Evolutionary conservation across 192 early-diverging fungal genomes (phyloP).

Genomic region (Podila epicladia): DNA sequence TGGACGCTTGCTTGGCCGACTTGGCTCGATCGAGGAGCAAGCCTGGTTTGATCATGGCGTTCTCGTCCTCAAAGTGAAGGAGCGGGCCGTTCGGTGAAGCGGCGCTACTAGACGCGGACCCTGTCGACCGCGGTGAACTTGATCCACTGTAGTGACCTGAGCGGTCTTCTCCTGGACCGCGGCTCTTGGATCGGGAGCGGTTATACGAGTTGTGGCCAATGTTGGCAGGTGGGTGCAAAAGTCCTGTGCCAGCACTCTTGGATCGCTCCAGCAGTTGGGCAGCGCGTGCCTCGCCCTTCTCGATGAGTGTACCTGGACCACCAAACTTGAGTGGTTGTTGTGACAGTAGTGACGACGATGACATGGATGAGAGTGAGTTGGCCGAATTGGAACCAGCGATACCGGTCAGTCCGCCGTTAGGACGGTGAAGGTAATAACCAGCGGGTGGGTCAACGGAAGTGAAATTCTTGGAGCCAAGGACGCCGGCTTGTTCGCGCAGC

Average conservation of each 20-base stretch:
- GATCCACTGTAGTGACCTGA: neutral
- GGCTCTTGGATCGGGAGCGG: slow-evolving; percentile 30
- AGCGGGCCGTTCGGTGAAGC: slow-evolving; percentile 32
- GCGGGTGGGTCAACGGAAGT: neutral
- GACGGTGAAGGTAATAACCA: neutral
- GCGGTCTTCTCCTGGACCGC: slow-evolving; percentile 30
- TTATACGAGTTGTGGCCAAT: neutral
- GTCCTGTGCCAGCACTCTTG: slow-evolving; percentile 34
- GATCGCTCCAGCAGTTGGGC: slow-evolving; percentile 23
- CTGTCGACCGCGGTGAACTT: slow-evolving; percentile 12
- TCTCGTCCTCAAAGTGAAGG: slow-evolving; percentile 23
- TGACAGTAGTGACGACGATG: neutral
- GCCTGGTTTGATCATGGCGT: slow-evolving; percentile 49
- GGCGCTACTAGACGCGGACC: neutral
- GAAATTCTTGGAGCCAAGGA: slow-evolving; percentile 15
- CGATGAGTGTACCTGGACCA: slow-evolving; percentile 38
- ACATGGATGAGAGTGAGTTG: neutral
- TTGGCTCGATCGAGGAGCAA: slow-evolving; percentile 29
- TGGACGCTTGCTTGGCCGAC: slow-evolving; percentile 22
- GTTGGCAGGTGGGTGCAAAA: slow-evolving; percentile 21
- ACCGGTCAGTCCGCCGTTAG: neutral
- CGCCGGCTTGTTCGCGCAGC: slow-evolving; percentile 43
- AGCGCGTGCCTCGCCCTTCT: slow-evolving; percentile 28
- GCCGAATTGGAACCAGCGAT: neutral
- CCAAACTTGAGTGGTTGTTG: slow-evolving; percentile 30